Evolutionary conservation across 345 rosid species (phyloP), one percentile per base, ranked within the genome.

Genomic region (Citropsis articulata): DNA sequence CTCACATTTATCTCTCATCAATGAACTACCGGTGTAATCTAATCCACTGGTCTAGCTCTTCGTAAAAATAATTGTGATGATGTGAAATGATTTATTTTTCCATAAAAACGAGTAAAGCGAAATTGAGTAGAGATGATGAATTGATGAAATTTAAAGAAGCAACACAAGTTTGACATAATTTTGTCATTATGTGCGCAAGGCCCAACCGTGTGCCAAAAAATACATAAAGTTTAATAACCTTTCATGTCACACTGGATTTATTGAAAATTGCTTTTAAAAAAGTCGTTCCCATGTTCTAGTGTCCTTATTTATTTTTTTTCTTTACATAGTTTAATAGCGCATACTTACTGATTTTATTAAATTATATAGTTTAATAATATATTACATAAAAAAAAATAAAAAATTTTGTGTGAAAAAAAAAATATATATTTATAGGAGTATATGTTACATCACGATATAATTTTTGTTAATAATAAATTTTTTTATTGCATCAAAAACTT

Each of bases 361-460:
- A 40, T 0, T 0, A 40, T 9, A 9, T 40, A 2, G 0, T 40
- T 40, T 40, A 40, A 9, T 0, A 9, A 9, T 2, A 9, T 40
- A 0, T 0, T 0, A 9, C 0, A 40, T 9, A 2, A 9, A 9
- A 9, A 38, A 38, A 7, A 40, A 8, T 1, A 2, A 1, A 9
- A 9, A 0, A 0, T 0, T 40, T 4, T 1, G 0, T 3, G 9
- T 9, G 4, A 40, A 1, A 9, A 0, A 35, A 35, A 0, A 35
- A 35, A 0, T 35, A 31, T 31, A 31, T 28, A 28, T 31, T 3
- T 31, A 31, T 31, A 31, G 4, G 5, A 38, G 10, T 9, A 40
- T 45, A 45, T 13, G 18, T 45, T 45, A 13, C 3, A 45, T 45
- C 18, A 13, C 5, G 5, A 45, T 45, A 45, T 0, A 45, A 45